Evolutionary conservation across 768 basidiomycete species (phyloP), one percentile per base, ranked within the genome.

Genomic region (Hortiboletus campestris): DNA sequence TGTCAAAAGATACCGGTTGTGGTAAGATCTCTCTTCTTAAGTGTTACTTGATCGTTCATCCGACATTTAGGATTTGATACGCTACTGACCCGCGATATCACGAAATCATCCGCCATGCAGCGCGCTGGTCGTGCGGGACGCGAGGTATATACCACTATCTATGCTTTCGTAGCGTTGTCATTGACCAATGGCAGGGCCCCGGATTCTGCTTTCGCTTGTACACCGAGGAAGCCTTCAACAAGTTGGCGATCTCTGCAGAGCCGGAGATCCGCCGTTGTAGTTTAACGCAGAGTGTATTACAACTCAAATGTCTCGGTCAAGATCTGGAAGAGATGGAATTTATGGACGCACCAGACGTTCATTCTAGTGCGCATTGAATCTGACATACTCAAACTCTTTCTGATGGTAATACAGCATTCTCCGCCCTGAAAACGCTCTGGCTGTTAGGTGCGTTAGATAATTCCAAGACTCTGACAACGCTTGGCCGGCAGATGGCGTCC

Each of bases 51-150:
- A 34, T 25, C 35, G 29, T 50, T 59, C 46, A 53, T 34, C n/a
- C 11, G 14, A 20, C 13, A 10, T 29, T 9, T 60, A 94, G 94
- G 93, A 2, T 89, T 98, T 62, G 95, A 98, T 71, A 88, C 91
- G 16, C 77, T 98, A 4, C 63, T 92, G 40, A 88, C 89, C 16
- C 83, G 84, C 66, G 84, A 89, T 48, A 90, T 98, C 58, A 91
- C 91, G 25, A 86, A 91, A 70, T 93, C 92, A 3, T 93, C 90
- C 14, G 95, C 97, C 8, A 84, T 85, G 80, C 91, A 99, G 70
- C 80, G 97, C n/a, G 83, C 94, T 3, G 97, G 97, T 69, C 91
- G 97, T 53, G 97, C 96, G 0, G 97, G 97, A 58, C 92, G 97
- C 54, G 94, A 98, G 73, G 90, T 89, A 64, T 25, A 12, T 34